Evolutionary conservation across 371 early-diverging fungal species (phyloP), one percentile per base, ranked within the genome.

Genomic region (Vairimorpha ceranae): DNA sequence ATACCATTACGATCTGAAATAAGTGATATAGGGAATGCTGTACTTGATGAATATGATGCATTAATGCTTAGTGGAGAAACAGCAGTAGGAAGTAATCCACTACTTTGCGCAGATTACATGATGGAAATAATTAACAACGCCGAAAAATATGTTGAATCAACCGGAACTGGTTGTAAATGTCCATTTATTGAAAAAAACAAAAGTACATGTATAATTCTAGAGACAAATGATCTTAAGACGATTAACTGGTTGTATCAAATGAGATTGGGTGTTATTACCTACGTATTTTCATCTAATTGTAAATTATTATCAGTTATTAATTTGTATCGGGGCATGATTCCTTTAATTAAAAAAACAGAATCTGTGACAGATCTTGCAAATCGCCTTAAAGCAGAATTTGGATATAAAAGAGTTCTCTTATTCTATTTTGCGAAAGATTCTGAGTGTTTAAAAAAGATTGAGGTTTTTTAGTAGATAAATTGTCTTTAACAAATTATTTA

Each of bases 51-150:
- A 60, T 90, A 93, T 43, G 95, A 94, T 84, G 90, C 92, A 81
- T 94, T 96, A 77, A 97, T 97, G 97, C 86, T 95, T 65, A 93
- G 93, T 60, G 94, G 92, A 72, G 97, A 97, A 85, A 95, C 94
- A 1, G 97, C 97, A 65, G 91, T 91, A 83, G 97, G 88, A 14
- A 89, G 14, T 76, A 73, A 72, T 91, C 92, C 83, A 89, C 90
- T 63, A 80, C 89, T 70, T 88, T 48, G 66, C 29, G 76, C 86
- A 23, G 73, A 65, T 2, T 27, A 45, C 6, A 66, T 77, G 67
- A 65, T 60, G 30, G 58, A 23, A 3, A 65, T 77, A 33, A 75
- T 67, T 51, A 67, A 15, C n/a, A 54, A 77, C 56, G 77, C 77
- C 35, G 77, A 77, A 59, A 21, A 41, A 7, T 66, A 66, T 54